Evolutionary conservation across 176 grass and related monocot genomes (phyloP), one percentile per base, ranked within the genome.

Genomic region (Paspalum vaginatum): DNA sequence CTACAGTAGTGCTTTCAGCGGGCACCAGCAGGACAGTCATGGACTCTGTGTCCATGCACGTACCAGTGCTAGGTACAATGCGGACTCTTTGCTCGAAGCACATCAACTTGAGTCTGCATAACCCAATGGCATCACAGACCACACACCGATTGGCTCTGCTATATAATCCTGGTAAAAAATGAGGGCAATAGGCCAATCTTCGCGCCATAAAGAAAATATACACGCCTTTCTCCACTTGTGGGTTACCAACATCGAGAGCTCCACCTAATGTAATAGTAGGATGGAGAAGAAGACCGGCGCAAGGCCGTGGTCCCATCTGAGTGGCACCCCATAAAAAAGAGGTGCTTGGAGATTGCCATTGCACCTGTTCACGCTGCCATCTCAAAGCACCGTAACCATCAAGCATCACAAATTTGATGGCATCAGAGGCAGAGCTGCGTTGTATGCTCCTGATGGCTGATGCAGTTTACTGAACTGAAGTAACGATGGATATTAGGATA

Each of bases 231-330:
- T 21, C 48, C 59, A 73, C 74, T 67, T 78, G 74, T 72, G 74
- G 66, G 43, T 73, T 73, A 65, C 74, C 49, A 60, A 40, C 83
- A 81, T 89, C 65, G 72, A 85, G 64, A 85, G 87, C 77, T 85
- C 64, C 87, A 89, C 72, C 87, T 51, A 78, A 76, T 37, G 15
- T 22, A 22, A 20, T 60, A 60, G 32, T 60, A 60, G 32, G 74
- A 71, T 51, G 72, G 27, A 43, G 78, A 58, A 74, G 60, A 80
- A 74, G 77, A 47, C 59, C 69, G 54, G 78, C 65, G 66, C 66
- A 82, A 65, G 42, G 48, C 8, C n/a, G 77, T 67, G 83, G 87
- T 77, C 87, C 87, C 58, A 20, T 80, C 56, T 47, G 61, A 75
- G 75, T 54, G 76, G 61, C 69, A 69, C 62, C 51, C 46, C 70